Percentiles rank a stretch among this genome's conserved stretches.
Conservation (phyloP, 164 flowering plant species). For the Macadamia tetraphylla region DNA sequence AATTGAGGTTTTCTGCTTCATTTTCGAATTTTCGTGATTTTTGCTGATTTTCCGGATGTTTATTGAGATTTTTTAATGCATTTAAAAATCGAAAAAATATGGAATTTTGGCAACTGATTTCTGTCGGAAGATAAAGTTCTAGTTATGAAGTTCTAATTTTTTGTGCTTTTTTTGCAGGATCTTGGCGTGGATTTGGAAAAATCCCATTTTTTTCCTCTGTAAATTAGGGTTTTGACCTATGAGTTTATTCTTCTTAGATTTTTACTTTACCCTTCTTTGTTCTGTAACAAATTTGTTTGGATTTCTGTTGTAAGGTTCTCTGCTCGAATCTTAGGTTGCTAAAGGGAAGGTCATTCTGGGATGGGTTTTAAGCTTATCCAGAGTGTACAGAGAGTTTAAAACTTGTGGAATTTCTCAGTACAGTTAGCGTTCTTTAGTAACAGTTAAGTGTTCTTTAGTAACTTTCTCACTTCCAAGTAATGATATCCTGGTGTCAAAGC, state of each 20-base stretch:
- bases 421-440: not conserved
- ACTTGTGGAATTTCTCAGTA: not conserved
- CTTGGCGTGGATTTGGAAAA: not conserved
- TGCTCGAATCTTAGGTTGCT: not conserved
- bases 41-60: constrained; percentile 4
- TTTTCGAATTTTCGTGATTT: constrained; percentile 10
- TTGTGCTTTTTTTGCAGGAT: constrained; percentile 3
- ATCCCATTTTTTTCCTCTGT: not conserved
- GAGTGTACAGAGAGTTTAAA: not conserved
- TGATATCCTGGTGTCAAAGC: not conserved
- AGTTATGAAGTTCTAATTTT: not conserved
- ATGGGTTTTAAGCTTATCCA: not conserved
- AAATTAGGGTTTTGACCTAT: constrained; percentile 3
- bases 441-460: not conserved
- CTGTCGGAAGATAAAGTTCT: constrained; percentile 1
- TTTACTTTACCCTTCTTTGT: not conserved
- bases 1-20: constrained; percentile 2
- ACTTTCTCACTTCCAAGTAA: not conserved
- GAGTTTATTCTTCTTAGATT: constrained; percentile 1
- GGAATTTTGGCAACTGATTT: constrained; percentile 6
- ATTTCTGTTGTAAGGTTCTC: not conserved
- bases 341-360: not conserved
- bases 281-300: not conserved
- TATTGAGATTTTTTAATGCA: constrained; percentile 4
- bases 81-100: constrained; percentile 15